phyloP scores from a whole-genome alignment of 192 early-diverging fungal species.

The Haplosporangium gracile region DNA sequence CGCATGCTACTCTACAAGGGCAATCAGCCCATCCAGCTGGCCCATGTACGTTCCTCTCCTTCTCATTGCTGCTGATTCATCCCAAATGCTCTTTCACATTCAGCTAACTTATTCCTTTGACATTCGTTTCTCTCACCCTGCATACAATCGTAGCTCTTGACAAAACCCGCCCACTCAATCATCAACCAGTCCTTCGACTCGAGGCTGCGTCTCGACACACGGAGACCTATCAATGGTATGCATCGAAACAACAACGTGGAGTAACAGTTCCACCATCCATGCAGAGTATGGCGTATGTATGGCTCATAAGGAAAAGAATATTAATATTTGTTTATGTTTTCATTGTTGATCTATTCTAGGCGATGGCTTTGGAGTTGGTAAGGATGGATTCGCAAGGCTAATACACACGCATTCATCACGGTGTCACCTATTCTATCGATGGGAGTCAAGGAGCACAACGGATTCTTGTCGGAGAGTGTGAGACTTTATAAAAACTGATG shows the following conservation, averaged over 20 bases:
- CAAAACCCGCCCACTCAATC: conserved; percentile 82
- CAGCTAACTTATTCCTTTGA: too few relatives aligned
- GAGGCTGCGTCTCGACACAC: conserved; percentile 73
- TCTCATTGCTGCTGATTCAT: not conserved
- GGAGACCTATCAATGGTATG: conserved; percentile 77
- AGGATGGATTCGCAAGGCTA: conserved; percentile 14
- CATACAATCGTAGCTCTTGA: conserved; percentile 62
- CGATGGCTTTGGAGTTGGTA: conserved; percentile 86
- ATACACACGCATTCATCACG: too few relatives aligned
- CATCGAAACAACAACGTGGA: not conserved
- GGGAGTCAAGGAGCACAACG: too few relatives aligned
- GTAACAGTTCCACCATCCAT: not conserved
- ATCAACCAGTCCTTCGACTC: conserved; percentile 87
- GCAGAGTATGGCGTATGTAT: conserved; percentile 1
- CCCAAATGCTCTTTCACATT: not conserved
- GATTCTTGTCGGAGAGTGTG: too few relatives aligned
- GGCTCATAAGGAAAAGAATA: not conserved
- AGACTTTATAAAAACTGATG: too few relatives aligned
- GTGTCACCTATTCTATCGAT: too few relatives aligned
- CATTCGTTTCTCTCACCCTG: conserved; percentile 2
- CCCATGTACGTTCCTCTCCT: conserved; percentile 61
- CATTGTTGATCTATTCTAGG: conserved; percentile 52
- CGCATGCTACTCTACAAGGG: conserved; percentile 85
- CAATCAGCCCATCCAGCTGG: conserved; percentile 78
- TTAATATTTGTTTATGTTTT: conserved; percentile 6